Base-by-base conservation (phyloP, 139 green algal genomes). In the Chlamydomonas eustigma region DNA sequence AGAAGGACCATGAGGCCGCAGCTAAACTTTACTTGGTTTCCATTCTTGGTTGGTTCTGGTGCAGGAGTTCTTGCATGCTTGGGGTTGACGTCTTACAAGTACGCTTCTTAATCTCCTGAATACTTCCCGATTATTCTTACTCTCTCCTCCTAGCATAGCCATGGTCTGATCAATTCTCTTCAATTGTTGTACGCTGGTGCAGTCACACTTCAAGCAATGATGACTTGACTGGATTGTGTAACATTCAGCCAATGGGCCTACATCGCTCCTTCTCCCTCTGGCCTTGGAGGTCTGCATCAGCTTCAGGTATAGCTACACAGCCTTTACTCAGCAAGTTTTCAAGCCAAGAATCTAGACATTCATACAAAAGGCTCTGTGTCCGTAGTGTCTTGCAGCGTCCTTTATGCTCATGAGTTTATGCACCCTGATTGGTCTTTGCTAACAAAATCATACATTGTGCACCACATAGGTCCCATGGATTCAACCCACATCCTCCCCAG, bases 41-140 rank as follows among this genome's bases (percentile, higher is more conserved):
- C 67, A 8, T 74, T 74, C 36, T 37, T 74, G 67, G 33, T 39
- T 8, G 67, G 67, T 37, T 74, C 67, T 58, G 33, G 35, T 8
- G 33, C 38, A 4, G 34, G 33, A 3, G 52, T 28, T 68, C 6
- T 68, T 8, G 44, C 44, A 58, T 32, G n/a, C 18, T 34, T 72
- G 31, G 67, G 67, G 18, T 52, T 74, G 4, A 37, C 67, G 6
- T 25, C 52, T 33, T 68, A 68, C 52, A 28, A 68, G 52, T 68
- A 68, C n/a, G n/a, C n/a, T n/a, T n/a, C n/a, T n/a, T n/a, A n/a
- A n/a, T n/a, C n/a, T n/a, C n/a, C n/a, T n/a, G n/a, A n/a, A n/a
- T n/a, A n/a, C n/a, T n/a, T n/a, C n/a, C n/a, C n/a, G n/a, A n/a
- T n/a, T n/a, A n/a, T n/a, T n/a, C n/a, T n/a, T n/a, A n/a, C n/a